Evolutionary conservation across 2,329 filamentous ascomycete genomes (phyloP).

Genomic region (Colletotrichum karsti): DNA sequence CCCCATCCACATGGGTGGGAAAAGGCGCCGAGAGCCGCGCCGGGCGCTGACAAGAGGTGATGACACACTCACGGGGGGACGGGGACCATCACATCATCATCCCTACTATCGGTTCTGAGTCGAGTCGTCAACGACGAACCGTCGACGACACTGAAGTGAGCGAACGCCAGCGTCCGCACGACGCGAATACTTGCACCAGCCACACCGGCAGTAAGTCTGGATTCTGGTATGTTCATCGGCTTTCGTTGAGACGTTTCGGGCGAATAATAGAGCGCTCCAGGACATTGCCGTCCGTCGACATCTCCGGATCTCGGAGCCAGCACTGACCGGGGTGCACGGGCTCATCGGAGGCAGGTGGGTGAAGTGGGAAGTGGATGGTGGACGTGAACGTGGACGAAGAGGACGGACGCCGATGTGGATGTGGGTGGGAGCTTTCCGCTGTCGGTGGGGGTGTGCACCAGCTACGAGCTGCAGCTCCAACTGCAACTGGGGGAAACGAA

Average conservation of each 20-base stretch:
- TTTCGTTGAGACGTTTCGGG: no score
- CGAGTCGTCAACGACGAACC: no score
- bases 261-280: no score
- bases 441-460: no score
- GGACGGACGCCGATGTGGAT: no score
- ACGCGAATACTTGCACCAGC: neutral
- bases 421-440: no score
- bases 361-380: neutral
- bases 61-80: neutral
- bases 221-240: no score
- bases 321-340: neutral
- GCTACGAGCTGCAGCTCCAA: no score
- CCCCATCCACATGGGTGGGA: neutral
- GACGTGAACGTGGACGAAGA: no score
- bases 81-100: neutral
- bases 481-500: no score
- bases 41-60: conserved; percentile 1
- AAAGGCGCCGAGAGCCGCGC: conserved; percentile 19
- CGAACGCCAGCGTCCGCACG: neutral
- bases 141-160: neutral
- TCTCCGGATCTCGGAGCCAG: neutral
- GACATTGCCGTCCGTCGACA: no score
- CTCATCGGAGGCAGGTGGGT: neutral
- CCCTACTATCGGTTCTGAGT: neutral
- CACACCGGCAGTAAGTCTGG: neutral